Evolutionary conservation across 139 green algal genomes (phyloP).

Genomic region (Picochlorum sp.): DNA sequence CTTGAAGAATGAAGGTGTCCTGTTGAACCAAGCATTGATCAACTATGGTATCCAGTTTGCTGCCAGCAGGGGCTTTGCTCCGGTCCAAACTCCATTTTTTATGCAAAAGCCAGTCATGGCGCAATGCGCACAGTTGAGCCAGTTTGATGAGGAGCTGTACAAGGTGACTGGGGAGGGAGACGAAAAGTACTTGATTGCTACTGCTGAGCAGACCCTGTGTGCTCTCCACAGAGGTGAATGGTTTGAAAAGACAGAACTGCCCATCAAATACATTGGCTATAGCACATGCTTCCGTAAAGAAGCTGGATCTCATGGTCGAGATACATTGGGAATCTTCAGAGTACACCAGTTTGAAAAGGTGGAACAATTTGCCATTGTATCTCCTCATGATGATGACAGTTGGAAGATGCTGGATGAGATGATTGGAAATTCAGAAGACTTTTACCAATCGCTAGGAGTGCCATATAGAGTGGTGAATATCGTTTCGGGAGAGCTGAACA

Average conservation of each 20-base stretch:
- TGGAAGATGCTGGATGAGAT: constrained; percentile 97
- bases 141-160: constrained; percentile 99
- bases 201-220: constrained; percentile 95
- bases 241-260: constrained; percentile 81
- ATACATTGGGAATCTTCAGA: constrained; percentile 81
- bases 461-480: constrained; percentile 97
- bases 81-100: constrained; percentile 93
- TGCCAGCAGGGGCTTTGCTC: constrained; percentile 56
- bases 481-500: constrained; percentile 94
- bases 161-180: constrained; percentile 85
- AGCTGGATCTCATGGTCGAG: constrained; percentile 84
- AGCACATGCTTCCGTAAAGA: constrained; percentile 99
- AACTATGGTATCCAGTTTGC: constrained; percentile 67
- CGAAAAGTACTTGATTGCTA: constrained; percentile 99
- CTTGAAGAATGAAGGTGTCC: constrained; percentile 78
- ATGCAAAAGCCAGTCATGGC: constrained; percentile 93
- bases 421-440: constrained; percentile 84
- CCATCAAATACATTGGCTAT: constrained; percentile 86
- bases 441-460: constrained; percentile 62
- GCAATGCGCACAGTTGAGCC: constrained; percentile 93
- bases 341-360: constrained; percentile 99
- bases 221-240: constrained; percentile 85
- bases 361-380: constrained; percentile 95
- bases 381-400: constrained; percentile 65
- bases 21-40: constrained; percentile 97